Evolutionary conservation across 495 filamentous ascomycete genomes (phyloP), one percentile per base, ranked within the genome.

Genomic region (Chaetomium fimeti): DNA sequence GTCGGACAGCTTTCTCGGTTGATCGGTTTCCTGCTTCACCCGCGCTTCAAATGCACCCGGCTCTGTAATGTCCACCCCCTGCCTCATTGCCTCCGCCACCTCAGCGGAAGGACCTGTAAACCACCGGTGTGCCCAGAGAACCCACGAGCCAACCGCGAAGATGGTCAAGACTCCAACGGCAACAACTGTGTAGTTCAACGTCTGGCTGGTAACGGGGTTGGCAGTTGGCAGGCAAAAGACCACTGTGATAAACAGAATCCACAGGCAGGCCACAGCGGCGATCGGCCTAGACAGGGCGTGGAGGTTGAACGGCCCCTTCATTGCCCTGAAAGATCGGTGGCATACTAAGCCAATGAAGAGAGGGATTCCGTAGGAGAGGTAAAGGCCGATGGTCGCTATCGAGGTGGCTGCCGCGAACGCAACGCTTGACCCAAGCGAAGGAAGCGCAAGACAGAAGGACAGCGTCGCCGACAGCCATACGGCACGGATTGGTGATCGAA

Each of bases 351-450:
- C 82, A 63, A 85, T 85, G 47, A 89, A 74, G 64, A 89, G 88
- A 0, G 85, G 88, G 20, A 87, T 72, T 2, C 85, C 86, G 71
- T 90, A 91, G 59, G 79, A 83, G 36, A 89, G 79, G 43, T 88
- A 88, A 6, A 90, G 74, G 0, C 87, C 84, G 55, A 90, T 90
- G n/a, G 88, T 90, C 20, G 84, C 85, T 60, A 89, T 86, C 24
- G 78, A 84, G 6, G 85, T 90, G 40, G 82, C 87, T 22, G 84
- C 87, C 20, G 78, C 75, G 71, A 85, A 90, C 27, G 84, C 87
- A 16, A 88, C 86, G 0, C 74, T 72, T 8, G 79, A 83, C 15
- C 87, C 87, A 0, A 89, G 80, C 11, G 81, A 85, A 20, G 86
- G 85, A 22, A 88, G 76, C 0, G 83, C 81, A 0, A 89, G 78